Percentiles rank a stretch among this genome's conserved stretches.
Evolutionary conservation across 2,329 filamentous ascomycete species (phyloP).

Genomic region (Cyphellophora attinorum): DNA sequence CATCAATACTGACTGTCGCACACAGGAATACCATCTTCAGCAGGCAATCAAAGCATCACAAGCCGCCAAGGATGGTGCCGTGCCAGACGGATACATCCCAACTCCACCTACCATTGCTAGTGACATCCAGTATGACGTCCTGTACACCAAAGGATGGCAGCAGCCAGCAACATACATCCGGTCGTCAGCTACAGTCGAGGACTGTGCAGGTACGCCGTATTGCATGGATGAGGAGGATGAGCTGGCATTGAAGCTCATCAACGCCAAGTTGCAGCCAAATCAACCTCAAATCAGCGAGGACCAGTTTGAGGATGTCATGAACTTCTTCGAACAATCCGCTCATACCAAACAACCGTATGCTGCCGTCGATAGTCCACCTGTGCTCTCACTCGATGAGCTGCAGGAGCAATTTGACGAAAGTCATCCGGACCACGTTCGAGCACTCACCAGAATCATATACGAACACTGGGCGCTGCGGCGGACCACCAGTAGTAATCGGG

Average conservation of each 20-base stretch:
- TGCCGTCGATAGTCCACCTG: conserved; percentile 76
- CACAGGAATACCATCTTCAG: conserved; percentile 89
- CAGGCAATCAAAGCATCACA: conserved; percentile 61
- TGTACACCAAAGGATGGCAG: conserved; percentile 71
- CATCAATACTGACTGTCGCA: conserved; percentile 17
- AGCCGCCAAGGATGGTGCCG: conserved; percentile 46
- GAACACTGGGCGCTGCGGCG: conserved; percentile 77
- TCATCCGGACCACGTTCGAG: conserved; percentile 44
- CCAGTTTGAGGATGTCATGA: conserved; percentile 89
- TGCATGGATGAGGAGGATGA: conserved; percentile 91
- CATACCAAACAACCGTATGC: conserved; percentile 79
- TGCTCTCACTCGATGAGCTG: conserved; percentile 65
- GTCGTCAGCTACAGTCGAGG: conserved; percentile 95
- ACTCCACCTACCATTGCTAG: conserved; percentile 55
- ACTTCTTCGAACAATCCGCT: conserved; percentile 84
- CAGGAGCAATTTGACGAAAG: conserved; percentile 56
- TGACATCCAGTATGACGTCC: conserved; percentile 72
- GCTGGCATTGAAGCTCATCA: conserved; percentile 72
- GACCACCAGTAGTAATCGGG: conserved; percentile 55
- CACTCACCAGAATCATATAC: conserved; percentile 69
- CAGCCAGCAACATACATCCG: conserved; percentile 91
- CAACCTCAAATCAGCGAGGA: conserved; percentile 66
- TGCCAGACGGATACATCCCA: conserved; percentile 56
- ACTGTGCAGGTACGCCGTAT: conserved; percentile 83
- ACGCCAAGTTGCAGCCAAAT: conserved; percentile 58